Base-by-base conservation (phyloP, 805 yeast genomes). In the Saccharomycopsis babjevae region DNA sequence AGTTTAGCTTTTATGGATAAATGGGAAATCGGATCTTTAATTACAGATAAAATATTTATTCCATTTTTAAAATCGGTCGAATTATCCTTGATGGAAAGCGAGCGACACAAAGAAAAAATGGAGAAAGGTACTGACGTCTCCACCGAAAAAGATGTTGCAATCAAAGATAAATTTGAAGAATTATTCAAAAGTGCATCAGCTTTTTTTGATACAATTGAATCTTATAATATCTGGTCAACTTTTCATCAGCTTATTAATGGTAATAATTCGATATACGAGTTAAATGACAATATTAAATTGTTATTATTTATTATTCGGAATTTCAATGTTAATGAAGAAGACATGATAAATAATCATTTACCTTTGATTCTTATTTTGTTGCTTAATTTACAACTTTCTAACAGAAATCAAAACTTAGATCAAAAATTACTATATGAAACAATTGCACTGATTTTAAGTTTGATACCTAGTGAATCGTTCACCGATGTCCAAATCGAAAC, bases 1-100 rank as follows among this genome's bases (percentile, higher is more conserved):
- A 79, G 89, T 1, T 74, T 85, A 3, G 83, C 94, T 0, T 77
- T 92, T 3, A 82, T 92, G 84, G 98, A 94, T 69, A 82, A 90
- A 64, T 94, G 98, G 98, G 99, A 94, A 71, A 84, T 94, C 50
- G 96, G 97, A 13, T 83, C 85, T 11, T 70, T 80, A 15, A 75
- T 93, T 1, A 83, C 91, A 0, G 96, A 97, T 0, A 72, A 75
- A 30, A 71, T 92, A 7, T 81, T 94, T 54, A 72, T 82, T 0
- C 93, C 96, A 0, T 75, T 89, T 2, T 71, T 94, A 57, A 66
- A 72, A 59, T 75, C 83, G 18, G 62, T 60, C 8, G 60, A 57
- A 36, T n/a, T 13, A 7, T 59, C 61, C 7, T 39, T 59, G n/a
- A 10, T 56, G 22, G 61, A 59, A 56, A 59, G 59, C 25, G 30